Evolutionary conservation across 1,284 basidiomycete species (phyloP), one percentile per base, ranked within the genome.

Genomic region (Schizophyllum amplum): DNA sequence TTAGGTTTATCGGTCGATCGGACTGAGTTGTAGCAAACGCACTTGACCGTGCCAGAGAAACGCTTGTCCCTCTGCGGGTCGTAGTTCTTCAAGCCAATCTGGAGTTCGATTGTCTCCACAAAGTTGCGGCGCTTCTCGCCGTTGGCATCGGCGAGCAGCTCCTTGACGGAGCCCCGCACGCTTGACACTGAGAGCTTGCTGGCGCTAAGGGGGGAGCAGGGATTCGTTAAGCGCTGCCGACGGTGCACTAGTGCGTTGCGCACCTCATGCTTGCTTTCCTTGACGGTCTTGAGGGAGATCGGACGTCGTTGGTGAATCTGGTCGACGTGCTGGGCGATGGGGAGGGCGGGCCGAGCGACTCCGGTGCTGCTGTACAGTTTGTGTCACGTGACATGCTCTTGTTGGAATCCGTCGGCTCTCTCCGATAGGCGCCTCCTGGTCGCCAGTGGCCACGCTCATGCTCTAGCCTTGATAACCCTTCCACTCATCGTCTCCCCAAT

Each of bases 21-120:
- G n/a, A n/a, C n/a, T n/a, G n/a, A n/a, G n/a, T n/a, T n/a, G n/a
- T 50, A 21, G 26, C 23, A 51, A 11, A 70, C 79, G 58, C 61
- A 90, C 89, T 95, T 96, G 79, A 97, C 91, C 61, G 93, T 97
- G 70, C 94, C 94, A 65, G 94, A 96, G 87, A 95, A 93, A 91
- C 91, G 92, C 79, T 94, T 94, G 75, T 94, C 91, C 63, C 92
- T 79, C 81, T 93, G 91, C 66, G 93, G 93, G 75, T 97, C 94
- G 81, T 97, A 97, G 84, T 96, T 96, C 83, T 98, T 98, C 71
- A 98, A 83, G 68, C 94, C 94, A 69, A 97, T 93, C 76, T 97
- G 94, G 68, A 98, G 83, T 75, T 98, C 94, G 72, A 96, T 87
- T 62, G 94, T 97, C 78, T 92, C 88, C 62, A 92, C 86, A 71